Percentiles rank a stretch among this genome's conserved stretches.
phyloP scores from a whole-genome alignment of 164 flowering plant genomes.

The Liriodendron chinense region DNA sequence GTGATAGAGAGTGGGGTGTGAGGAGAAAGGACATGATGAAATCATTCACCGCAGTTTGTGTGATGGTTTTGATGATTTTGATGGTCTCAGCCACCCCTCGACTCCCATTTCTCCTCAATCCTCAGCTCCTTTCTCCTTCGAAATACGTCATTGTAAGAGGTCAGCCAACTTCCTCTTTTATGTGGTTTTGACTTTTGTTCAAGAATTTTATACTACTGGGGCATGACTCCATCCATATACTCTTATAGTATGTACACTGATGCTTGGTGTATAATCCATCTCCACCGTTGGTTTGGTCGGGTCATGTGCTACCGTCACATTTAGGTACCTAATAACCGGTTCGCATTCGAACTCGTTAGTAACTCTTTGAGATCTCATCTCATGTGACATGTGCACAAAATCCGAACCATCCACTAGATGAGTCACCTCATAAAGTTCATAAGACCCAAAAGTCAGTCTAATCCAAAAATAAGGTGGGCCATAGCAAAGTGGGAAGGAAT shows the following conservation, averaged over 20 bases:
- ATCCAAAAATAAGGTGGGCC: too few relatives aligned
- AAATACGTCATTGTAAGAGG: neutral
- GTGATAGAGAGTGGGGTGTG: too few relatives aligned
- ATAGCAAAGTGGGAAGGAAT: too few relatives aligned
- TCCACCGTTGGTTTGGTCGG: neutral
- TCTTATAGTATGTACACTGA: neutral
- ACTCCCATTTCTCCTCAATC: neutral
- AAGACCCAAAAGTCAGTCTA: too few relatives aligned
- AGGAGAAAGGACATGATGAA: neutral
- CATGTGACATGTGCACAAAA: too few relatives aligned
- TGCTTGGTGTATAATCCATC: neutral
- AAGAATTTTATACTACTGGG: neutral
- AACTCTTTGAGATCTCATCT: too few relatives aligned
- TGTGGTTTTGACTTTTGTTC: neutral
- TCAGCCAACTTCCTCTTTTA: neutral
- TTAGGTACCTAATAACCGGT: neutral
- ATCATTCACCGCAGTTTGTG: neutral
- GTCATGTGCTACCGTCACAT: neutral
- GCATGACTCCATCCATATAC: neutral
- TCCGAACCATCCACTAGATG: too few relatives aligned
- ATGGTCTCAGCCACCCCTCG: conserved; percentile 4
- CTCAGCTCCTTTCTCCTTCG: neutral
- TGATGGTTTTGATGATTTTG: neutral
- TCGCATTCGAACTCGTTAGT: neutral
- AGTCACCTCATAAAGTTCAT: too few relatives aligned